phyloP scores from a whole-genome alignment of 2,329 filamentous ascomycete species.

The Daldinia eschscholtzii region DNA sequence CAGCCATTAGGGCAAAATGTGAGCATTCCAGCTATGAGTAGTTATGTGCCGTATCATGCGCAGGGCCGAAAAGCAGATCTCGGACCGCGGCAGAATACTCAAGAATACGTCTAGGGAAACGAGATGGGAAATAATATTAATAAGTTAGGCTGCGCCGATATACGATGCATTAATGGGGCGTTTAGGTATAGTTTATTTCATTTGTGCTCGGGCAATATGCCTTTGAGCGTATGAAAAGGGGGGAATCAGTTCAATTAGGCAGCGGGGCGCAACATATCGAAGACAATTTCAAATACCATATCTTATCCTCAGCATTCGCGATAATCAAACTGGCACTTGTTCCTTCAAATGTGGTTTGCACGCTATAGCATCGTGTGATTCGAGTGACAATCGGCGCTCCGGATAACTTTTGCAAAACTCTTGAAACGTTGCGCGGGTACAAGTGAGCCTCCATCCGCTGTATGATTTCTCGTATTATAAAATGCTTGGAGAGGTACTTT shows the following conservation, averaged over 20 bases:
- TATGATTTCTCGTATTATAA: not conserved
- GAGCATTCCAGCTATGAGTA: constrained; percentile 30
- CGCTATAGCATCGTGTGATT: not conserved
- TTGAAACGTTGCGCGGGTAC: not conserved
- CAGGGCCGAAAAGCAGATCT: constrained; percentile 20
- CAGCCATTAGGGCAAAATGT: constrained; percentile 27
- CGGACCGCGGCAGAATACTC: constrained; percentile 30
- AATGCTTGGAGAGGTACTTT: too few relatives aligned
- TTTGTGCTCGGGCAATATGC: not conserved
- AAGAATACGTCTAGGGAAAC: constrained; percentile 36
- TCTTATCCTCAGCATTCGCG: not conserved
- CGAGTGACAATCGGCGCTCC: not conserved
- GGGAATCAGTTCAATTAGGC: not conserved
- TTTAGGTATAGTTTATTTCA: not conserved
- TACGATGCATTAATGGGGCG: constrained; percentile 15
- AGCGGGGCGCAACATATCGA: not conserved
- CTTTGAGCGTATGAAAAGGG: not conserved
- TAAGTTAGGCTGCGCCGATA: constrained; percentile 9
- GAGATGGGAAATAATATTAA: not conserved
- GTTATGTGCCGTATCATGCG: constrained; percentile 32
- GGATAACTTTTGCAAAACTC: not conserved
- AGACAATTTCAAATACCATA: not conserved
- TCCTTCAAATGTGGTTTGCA: too few relatives aligned
- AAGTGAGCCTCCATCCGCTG: not conserved
- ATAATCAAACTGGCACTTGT: not conserved